Conservation (phyloP, 2,329 filamentous ascomycete genomes). For the Beauveria caledonica region DNA sequence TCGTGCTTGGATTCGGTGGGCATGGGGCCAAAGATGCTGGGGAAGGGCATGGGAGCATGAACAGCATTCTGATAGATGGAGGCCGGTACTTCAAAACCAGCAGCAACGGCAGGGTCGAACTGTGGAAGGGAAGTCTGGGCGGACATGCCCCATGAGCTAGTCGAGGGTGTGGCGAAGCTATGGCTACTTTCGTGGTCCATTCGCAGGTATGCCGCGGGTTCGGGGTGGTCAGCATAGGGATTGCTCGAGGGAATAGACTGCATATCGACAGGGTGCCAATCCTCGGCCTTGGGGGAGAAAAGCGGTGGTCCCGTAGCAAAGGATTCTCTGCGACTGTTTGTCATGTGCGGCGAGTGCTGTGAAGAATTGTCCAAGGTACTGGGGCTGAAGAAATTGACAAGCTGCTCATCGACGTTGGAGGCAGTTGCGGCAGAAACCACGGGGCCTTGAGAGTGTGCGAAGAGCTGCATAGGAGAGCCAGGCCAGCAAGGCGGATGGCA, state of each 20-base stretch:
- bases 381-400: conserved; percentile 4
- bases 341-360: conserved; percentile 56
- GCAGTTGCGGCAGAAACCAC: neutral
- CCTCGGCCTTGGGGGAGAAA: conserved; percentile 57
- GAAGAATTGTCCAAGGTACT: conserved; percentile 46
- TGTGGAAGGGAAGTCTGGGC: conserved; percentile 66
- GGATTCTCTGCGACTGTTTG: conserved; percentile 54
- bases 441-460: neutral
- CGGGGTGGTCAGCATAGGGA: conserved; percentile 49
- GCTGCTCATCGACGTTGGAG: conserved; percentile 6
- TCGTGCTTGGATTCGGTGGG: conserved; percentile 42
- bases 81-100: conserved; percentile 46
- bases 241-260: conserved; percentile 56
- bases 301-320: conserved; percentile 48
- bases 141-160: conserved; percentile 48
- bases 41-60: conserved; percentile 47
- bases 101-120: conserved; percentile 52
- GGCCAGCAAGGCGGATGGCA: neutral
- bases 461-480: conserved; percentile 3
- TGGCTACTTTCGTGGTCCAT: conserved; percentile 43
- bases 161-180: conserved; percentile 28
- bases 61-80: conserved; percentile 47
- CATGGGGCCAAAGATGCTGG: conserved; percentile 45
- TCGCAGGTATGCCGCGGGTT: conserved; percentile 61
- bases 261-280: conserved; percentile 58